A percentile compares a stretch with the other conserved stretches of the same genome.
Conservation (phyloP, 2,329 filamentous ascomycete genomes). For the Colletotrichum incanum region DNA sequence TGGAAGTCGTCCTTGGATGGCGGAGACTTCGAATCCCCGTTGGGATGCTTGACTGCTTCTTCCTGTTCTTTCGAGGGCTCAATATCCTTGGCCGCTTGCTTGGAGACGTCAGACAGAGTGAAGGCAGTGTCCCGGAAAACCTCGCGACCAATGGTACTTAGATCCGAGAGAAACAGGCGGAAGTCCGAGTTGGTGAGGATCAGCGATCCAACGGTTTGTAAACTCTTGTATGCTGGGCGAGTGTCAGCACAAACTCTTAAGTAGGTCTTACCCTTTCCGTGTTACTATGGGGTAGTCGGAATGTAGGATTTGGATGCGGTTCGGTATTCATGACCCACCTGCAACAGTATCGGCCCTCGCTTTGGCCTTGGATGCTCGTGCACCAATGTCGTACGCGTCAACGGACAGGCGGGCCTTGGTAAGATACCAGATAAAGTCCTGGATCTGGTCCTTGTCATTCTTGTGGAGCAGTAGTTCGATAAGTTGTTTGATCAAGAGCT, state of each 20-base stretch:
- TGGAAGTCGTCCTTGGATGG: slow-evolving; percentile 77
- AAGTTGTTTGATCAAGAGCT: slow-evolving; percentile 83
- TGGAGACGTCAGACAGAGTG: slow-evolving; percentile 82
- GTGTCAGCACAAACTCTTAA: slow-evolving; percentile 45
- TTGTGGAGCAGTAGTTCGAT: slow-evolving; percentile 88
- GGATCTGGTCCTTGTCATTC: slow-evolving; percentile 87
- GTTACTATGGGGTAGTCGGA: not conserved
- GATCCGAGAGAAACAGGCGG: slow-evolving; percentile 85
- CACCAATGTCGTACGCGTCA: slow-evolving; percentile 75
- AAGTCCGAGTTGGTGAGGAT: slow-evolving; percentile 93
- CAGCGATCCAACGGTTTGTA: slow-evolving; percentile 87
- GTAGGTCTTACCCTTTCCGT: slow-evolving; percentile 1
- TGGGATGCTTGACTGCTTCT: slow-evolving; percentile 62
- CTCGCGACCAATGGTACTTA: slow-evolving; percentile 84
- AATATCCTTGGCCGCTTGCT: slow-evolving; percentile 80
- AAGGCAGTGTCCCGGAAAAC: slow-evolving; percentile 91
- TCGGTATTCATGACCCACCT: slow-evolving; percentile 61
- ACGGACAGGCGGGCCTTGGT: slow-evolving; percentile 80
- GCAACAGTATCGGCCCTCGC: slow-evolving; percentile 80
- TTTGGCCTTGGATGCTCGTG: slow-evolving; percentile 74
- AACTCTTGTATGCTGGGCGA: slow-evolving; percentile 79
- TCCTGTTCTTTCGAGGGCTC: slow-evolving; percentile 77
- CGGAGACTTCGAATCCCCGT: slow-evolving; percentile 50
- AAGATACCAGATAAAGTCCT: slow-evolving; percentile 92
- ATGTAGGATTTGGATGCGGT: not conserved